Evolutionary conservation across 305 asterid species (phyloP), one percentile per base, ranked within the genome.

Genomic region (Nicotiana rustica): DNA sequence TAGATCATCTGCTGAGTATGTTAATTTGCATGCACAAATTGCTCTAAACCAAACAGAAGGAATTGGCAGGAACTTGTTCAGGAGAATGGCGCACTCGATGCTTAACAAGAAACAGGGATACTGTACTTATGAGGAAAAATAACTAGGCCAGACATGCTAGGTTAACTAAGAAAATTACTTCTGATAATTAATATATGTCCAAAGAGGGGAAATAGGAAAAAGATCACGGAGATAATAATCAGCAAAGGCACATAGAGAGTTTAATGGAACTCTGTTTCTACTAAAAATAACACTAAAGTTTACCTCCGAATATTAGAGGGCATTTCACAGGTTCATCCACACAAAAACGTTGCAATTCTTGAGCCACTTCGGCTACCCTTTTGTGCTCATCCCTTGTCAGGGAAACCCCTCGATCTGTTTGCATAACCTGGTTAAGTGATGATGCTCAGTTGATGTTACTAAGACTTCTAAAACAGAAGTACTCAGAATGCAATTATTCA

Each of bases 221-320:
- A 52, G 17, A 52, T 13, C 61, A 1, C 1, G 3, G 38, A 71
- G 36, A 21, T 6, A 18, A 10, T 18, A 18, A 69, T 12, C 41
- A 10, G 68, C 6, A 65, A 29, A 44, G 44, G 12, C 19, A 19
- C 38, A 47, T 21, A 44, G 61, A 47, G 21, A 71, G 35, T 49
- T 25, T 75, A 29, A 73, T 75, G 61, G 79, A 75, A 75, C 44
- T 75, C 62, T 71, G 5, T 35, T 21, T 47, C 79, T 47, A 25
- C 36, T 73, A 52, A 56, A 52, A 29, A 29, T 65, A 29, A 25
- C 18, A 25, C 31, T 65, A 13, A 66, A 52, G 49, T 3, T 82
- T 47, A 96, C 97, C 99, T 89, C 99, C 98, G 56, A 94, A 96
- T 84, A 96, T 93, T 70, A 94, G 98, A 79, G 99, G 97, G 83